Conservation (phyloP, 2,329 filamentous ascomycete genomes). For the Elsinoe necatrix region DNA sequence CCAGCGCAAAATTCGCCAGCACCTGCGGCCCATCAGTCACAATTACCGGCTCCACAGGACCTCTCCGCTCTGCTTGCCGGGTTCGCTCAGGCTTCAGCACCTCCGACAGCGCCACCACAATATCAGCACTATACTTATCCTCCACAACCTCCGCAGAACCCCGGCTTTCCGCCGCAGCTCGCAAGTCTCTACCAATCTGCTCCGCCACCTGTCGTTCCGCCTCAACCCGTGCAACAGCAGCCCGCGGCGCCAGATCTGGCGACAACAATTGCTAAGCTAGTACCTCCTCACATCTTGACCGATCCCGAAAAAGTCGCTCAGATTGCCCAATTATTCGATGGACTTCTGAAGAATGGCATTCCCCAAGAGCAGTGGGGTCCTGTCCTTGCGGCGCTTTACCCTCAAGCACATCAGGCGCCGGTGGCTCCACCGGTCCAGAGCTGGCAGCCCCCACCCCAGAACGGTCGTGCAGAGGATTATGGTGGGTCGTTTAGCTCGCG, state of each 20-base stretch:
- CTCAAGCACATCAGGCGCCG: slow-evolving; percentile 23
- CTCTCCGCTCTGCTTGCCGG: slow-evolving; percentile 18
- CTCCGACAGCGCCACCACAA: slow-evolving; percentile 15
- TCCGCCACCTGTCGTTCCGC: neutral
- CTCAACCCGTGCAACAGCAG: neutral
- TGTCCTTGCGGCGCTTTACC: slow-evolving; percentile 43
- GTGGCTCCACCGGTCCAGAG: slow-evolving; percentile 17
- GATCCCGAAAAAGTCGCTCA: slow-evolving; percentile 50
- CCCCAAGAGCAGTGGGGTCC: slow-evolving; percentile 66
- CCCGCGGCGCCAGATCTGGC: slow-evolving; percentile 11
- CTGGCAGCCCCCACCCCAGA: slow-evolving; percentile 15
- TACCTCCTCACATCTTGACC: slow-evolving; percentile 32
- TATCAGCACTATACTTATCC: slow-evolving; percentile 12
- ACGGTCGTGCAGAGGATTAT: slow-evolving; percentile 20
- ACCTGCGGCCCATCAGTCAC: neutral
- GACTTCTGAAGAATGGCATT: slow-evolving; percentile 65
- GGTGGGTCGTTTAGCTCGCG: slow-evolving; percentile 37
- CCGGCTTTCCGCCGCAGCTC: neutral
- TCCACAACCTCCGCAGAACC: neutral
- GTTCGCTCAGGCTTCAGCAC: slow-evolving; percentile 19
- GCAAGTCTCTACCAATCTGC: neutral
- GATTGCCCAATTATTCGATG: slow-evolving; percentile 66
- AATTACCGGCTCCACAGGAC: slow-evolving; percentile 9
- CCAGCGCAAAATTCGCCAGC: slow-evolving; percentile 16
- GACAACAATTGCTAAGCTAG: slow-evolving; percentile 21